Evolutionary conservation across 1,139 yeast genomes (phyloP).

Genomic region (Yamadazyma diospyri): DNA sequence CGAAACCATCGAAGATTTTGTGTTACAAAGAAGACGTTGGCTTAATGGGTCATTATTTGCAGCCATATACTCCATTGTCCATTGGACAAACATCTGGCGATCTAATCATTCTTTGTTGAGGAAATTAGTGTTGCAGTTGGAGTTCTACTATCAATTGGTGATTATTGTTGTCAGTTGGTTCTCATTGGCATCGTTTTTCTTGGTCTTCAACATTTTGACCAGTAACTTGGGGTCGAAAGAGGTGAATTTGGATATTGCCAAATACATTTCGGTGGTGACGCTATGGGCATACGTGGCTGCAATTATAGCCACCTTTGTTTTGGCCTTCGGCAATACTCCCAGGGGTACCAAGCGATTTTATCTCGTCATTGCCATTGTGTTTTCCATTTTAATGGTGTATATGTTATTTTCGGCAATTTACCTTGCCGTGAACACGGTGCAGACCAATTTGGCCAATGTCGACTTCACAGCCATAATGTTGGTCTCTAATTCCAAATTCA

Average conservation of each 20-base stretch:
- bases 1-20: slow-evolving; percentile 65
- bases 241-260: slow-evolving; percentile 44
- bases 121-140: slow-evolving; percentile 61
- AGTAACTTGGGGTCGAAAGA: slow-evolving; percentile 50
- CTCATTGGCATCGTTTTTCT: slow-evolving; percentile 69
- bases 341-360: slow-evolving; percentile 45
- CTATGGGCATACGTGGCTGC: slow-evolving; percentile 44
- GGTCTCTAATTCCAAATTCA: slow-evolving; percentile 60
- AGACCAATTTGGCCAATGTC: slow-evolving; percentile 34
- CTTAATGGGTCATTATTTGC: slow-evolving; percentile 83
- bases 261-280: slow-evolving; percentile 38
- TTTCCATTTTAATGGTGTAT: slow-evolving; percentile 45
- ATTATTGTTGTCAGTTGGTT: slow-evolving; percentile 76
- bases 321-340: slow-evolving; percentile 49
- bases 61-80: slow-evolving; percentile 70
- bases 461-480: slow-evolving; percentile 46
- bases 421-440: slow-evolving; percentile 73
- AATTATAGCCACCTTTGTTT: slow-evolving; percentile 42
- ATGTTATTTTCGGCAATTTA: slow-evolving; percentile 71
- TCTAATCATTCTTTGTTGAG: slow-evolving; percentile 62
- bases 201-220: slow-evolving; percentile 66
- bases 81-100: slow-evolving; percentile 68
- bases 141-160: slow-evolving; percentile 65
- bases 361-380: slow-evolving; percentile 37
- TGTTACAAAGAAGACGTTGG: slow-evolving; percentile 81